Conservation (phyloP, 2,329 filamentous ascomycete species). For the Aspergillus hortae region DNA sequence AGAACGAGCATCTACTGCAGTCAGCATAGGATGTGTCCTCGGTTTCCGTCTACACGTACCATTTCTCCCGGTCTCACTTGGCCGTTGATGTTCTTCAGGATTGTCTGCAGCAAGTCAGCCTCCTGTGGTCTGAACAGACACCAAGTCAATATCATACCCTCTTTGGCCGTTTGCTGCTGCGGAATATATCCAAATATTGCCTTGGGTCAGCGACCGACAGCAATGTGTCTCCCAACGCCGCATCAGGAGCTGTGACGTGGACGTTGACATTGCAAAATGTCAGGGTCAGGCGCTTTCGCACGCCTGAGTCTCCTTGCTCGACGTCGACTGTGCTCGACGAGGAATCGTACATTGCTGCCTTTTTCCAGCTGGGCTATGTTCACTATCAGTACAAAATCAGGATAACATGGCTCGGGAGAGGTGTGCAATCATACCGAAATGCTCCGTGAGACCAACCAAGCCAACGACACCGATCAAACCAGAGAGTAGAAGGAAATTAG, state of each 20-base stretch:
- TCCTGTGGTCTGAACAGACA: background rate
- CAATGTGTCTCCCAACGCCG: conserved; percentile 33
- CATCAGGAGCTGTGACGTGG: conserved; percentile 33
- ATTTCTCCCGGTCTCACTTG: conserved; percentile 44
- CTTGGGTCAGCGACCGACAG: conserved; percentile 31
- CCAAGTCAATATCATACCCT: conserved; percentile 18
- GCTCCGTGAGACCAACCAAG: too few species aligned
- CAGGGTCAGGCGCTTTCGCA: conserved; percentile 32
- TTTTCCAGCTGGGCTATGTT: background rate
- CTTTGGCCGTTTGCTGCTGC: conserved; percentile 18
- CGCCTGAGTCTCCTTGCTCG: conserved; percentile 15
- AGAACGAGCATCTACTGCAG: conserved; percentile 56
- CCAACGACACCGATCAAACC: too few species aligned
- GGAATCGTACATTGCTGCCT: conserved; percentile 22
- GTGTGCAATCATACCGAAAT: too few species aligned
- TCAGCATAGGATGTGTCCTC: background rate
- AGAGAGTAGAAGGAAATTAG: too few species aligned
- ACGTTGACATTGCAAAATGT: conserved; percentile 36
- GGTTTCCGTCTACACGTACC: conserved; percentile 23
- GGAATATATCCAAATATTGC: conserved; percentile 22
- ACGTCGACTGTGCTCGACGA: conserved; percentile 28
- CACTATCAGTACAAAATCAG: background rate
- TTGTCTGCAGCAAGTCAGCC: conserved; percentile 26
- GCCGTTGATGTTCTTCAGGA: conserved; percentile 36
- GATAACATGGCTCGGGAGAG: too few species aligned